Evolutionary conservation across 169 alveolate species (phyloP).

Genomic region (Babesia ovis): DNA sequence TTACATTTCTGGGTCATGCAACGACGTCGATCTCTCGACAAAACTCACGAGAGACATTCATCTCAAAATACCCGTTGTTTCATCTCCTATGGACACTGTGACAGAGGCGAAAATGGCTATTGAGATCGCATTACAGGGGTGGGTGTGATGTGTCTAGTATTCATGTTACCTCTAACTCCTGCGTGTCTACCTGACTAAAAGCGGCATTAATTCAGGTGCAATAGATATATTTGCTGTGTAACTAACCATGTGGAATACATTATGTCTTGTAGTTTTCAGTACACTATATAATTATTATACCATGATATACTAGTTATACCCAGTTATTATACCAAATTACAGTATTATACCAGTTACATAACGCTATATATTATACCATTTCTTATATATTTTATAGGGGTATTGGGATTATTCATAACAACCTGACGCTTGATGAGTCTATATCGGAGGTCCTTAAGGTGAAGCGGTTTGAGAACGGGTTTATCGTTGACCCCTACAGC

Average conservation of each 20-base stretch:
- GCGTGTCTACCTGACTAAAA: too few relatives aligned
- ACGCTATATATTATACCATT: too few relatives aligned
- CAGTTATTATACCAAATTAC: too few relatives aligned
- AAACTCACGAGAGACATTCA: slow-evolving; percentile 78
- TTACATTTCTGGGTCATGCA: slow-evolving; percentile 79
- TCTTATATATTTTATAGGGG: slow-evolving; percentile 2
- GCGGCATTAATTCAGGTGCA: too few relatives aligned
- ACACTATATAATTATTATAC: too few relatives aligned
- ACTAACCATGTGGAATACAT: background rate
- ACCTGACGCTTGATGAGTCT: slow-evolving; percentile 82
- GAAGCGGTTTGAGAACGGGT: slow-evolving; percentile 89
- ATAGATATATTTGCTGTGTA: background rate
- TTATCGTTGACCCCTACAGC: slow-evolving; percentile 84
- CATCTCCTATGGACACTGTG: slow-evolving; percentile 94
- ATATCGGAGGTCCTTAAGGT: slow-evolving; percentile 85
- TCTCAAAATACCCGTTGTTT: slow-evolving; percentile 85
- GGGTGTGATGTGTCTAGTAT: background rate
- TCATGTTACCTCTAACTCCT: too few relatives aligned
- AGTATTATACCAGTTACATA: too few relatives aligned
- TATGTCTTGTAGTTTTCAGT: too few relatives aligned
- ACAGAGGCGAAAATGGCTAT: slow-evolving; percentile 93
- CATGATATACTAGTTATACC: too few relatives aligned
- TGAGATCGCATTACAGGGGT: slow-evolving; percentile 88
- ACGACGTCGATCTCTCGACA: slow-evolving; percentile 77
- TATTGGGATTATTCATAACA: slow-evolving; percentile 90